Base-by-base conservation (phyloP, 2,329 filamentous ascomycete species). In the Phaeophleospora eucalypticola region DNA sequence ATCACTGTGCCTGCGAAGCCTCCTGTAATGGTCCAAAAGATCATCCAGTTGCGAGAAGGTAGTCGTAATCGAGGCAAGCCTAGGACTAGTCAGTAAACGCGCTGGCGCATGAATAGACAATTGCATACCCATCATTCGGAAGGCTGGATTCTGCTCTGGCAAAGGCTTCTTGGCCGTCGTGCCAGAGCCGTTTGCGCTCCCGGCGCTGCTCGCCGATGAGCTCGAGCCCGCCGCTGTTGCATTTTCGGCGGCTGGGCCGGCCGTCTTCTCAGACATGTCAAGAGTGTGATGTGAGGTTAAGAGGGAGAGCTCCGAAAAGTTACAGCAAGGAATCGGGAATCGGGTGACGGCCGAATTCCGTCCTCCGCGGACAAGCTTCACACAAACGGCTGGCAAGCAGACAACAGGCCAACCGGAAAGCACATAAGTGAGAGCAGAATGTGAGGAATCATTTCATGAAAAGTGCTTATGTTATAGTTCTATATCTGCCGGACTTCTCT, bases 31-130 rank as follows among this genome's bases (percentile, higher is more conserved):
- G 85, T 77, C 69, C 90, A 82, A 73, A 98, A 98, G 62, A 98
- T 96, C 71, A 93, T 82, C 93, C 93, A 98, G 68, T 97, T 97
- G 52, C 93, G 86, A 15, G 91, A 97, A 6, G 93, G 93, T 15
- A 98, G 81, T 49, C 87, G 86, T 51, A 96, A 80, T 57, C 84
- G 86, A 41, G 91, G 91, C 48, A 98, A 74, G 47, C 91, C 91
- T 84, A 34, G 41, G 12, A 44, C 33, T 39, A 35, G 49, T 44
- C 17, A 49, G 41, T 50, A 49, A 41, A 39, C 55, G 47, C n/a
- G n/a, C n/a, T n/a, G n/a, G n/a, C n/a, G n/a, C n/a, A n/a, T n/a
- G n/a, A n/a, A n/a, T n/a, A n/a, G n/a, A n/a, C n/a, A 3, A 36
- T 37, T n/a, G 57, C 61, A 49, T 66, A 74, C 74, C 75, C 72